Evolutionary conservation across 495 filamentous ascomycete genomes (phyloP).

Genomic region (Xylaria telfairii): DNA sequence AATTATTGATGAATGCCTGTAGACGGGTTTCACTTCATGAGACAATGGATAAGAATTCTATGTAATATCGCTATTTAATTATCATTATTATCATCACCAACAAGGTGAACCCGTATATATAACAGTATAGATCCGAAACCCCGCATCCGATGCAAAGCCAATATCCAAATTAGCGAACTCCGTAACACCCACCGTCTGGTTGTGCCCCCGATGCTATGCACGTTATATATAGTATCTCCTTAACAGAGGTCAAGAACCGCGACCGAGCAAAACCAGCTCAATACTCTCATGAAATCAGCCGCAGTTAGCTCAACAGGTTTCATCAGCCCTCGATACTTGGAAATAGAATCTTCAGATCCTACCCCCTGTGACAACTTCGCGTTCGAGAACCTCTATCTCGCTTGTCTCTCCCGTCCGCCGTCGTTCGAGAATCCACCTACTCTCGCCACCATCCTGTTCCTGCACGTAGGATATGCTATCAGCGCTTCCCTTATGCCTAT

Average conservation of each 20-base stretch:
- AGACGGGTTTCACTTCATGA: no score
- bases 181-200: not conserved
- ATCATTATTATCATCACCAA: slow-evolving; percentile 16
- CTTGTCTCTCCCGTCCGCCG: slow-evolving; percentile 59
- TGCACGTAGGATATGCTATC: slow-evolving; percentile 65
- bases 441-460: slow-evolving; percentile 55
- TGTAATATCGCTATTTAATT: not conserved
- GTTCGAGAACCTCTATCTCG: slow-evolving; percentile 53
- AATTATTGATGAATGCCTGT: no score
- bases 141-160: slow-evolving; percentile 15
- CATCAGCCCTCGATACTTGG: no score
- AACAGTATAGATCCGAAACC: not conserved
- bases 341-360: slow-evolving; percentile 32
- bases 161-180: slow-evolving; percentile 10
- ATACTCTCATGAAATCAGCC: not conserved
- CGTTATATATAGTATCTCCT: slow-evolving; percentile 12
- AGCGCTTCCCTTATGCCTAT: slow-evolving; percentile 55
- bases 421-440: slow-evolving; percentile 63
- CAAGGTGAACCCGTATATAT: not conserved
- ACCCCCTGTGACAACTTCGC: slow-evolving; percentile 43
- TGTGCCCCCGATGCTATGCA: slow-evolving; percentile 3
- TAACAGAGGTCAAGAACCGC: not conserved
- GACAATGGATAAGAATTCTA: not conserved
- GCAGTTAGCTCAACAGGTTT: not conserved
- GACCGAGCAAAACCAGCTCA: not conserved